These are phyloP conservation scores for Lentinula sp. DNA, from an alignment of 768 basidiomycete species.

Conservation along the genomic window DNA sequence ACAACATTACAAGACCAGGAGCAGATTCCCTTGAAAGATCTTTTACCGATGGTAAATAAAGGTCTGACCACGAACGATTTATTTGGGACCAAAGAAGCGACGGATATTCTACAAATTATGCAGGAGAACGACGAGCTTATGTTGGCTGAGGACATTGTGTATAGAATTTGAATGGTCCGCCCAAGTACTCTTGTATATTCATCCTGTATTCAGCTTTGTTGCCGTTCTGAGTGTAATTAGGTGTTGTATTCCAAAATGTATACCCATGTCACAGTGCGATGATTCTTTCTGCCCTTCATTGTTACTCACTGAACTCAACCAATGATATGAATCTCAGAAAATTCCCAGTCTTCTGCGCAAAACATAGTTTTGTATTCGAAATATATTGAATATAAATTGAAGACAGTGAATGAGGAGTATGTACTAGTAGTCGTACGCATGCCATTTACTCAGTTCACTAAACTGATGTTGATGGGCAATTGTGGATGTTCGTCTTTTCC, in stretches of 20 bases:
- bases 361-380: too few species aligned
- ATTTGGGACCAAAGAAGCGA: constrained; percentile 81
- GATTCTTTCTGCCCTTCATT: too few species aligned
- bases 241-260: not conserved
- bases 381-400: too few species aligned
- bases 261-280: not conserved
- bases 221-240: not conserved
- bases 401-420: too few species aligned
- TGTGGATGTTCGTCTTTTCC: not conserved
- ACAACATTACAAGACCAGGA: constrained; percentile 71
- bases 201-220: not conserved
- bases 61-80: constrained; percentile 61
- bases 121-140: constrained; percentile 76
- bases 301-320: too few species aligned
- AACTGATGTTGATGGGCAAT: not conserved
- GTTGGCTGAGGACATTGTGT: constrained; percentile 82
- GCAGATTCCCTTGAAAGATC: constrained; percentile 60
- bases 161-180: constrained; percentile 53
- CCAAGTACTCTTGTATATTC: not conserved
- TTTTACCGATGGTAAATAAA: constrained; percentile 73
- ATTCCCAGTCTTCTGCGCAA: too few species aligned
- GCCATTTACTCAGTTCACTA: not conserved
- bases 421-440: too few species aligned
- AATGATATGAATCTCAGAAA: too few species aligned
- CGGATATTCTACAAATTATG: constrained; percentile 69